Evolutionary conservation across 176 grass and related monocot genomes (phyloP), one percentile per base, ranked within the genome.

Genomic region (Zoysia japonica): DNA sequence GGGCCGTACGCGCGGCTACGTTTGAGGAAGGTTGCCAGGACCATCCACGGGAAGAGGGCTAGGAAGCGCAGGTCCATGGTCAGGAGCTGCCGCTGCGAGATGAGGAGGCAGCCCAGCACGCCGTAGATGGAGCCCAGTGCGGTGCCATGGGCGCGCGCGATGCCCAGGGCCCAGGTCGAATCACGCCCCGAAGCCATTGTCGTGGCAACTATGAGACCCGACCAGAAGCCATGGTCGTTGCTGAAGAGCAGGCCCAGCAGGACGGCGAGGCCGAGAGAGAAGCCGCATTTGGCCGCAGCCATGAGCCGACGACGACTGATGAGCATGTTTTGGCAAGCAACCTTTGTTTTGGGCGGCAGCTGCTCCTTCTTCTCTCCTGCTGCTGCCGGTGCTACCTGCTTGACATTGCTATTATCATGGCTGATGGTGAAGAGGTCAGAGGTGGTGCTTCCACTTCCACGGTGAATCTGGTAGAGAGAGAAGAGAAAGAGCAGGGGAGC

Each of bases 211-310:
- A 88, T 89, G 36, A 97, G 87, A 0, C 91, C 91, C 0, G 94
- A 85, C 94, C 94, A 97, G 89, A 89, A 97, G 11, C 88, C 89
- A 44, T 93, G 88, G 52, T 91, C 82, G 67, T 70, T 83, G 89
- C 82, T 93, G 74, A 91, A 91, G 15, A 97, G 68, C 15, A 93
- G 71, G 6, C 94, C 94, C 5, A 97, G 81, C 28, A 97, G 82
- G 8, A 93, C 91, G 1, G 91, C 89, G 0, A 97, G 86, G 74
- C 86, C 91, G 1, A 97, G 72, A 2, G 87, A 90, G 17, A 93
- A 61, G 37, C 79, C 83, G 61, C 88, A 89, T 83, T 93, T 91
- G 37, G 80, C 28, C n/a, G 89, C 91, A 12, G 61, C 82, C 36
- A 87, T 42, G 6, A 91, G 64, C 68, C 72, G 81, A 16, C 28